These are phyloP conservation scores for Neonectria hederae DNA, from an alignment of 2,329 filamentous ascomycete species.

Conservation along the genomic window DNA sequence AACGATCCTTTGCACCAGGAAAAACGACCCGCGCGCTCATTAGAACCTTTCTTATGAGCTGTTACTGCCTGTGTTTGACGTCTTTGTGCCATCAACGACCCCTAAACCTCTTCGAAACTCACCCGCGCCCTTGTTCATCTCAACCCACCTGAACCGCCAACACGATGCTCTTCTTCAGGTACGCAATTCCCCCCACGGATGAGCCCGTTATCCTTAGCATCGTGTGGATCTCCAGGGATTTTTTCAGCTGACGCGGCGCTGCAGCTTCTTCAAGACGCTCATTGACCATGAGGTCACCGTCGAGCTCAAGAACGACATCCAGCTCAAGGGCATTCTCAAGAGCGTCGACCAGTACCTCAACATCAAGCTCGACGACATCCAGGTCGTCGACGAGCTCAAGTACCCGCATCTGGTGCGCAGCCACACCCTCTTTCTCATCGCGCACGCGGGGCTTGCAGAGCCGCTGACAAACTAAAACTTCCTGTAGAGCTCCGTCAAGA, in stretches of 20 bases:
- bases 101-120: background rate
- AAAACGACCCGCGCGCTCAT: conserved; percentile 13
- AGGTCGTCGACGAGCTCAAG: conserved; percentile 90
- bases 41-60: background rate
- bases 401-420: conserved; percentile 86
- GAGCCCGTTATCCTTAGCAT: background rate
- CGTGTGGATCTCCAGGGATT: background rate
- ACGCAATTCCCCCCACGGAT: conserved; percentile 10
- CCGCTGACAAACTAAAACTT: conserved; percentile 9
- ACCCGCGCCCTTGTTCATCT: conserved; percentile 4
- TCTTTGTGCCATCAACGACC: background rate
- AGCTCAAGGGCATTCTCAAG: conserved; percentile 94
- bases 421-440: background rate
- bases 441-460: background rate
- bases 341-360: conserved; percentile 99
- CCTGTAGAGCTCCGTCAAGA: conserved; percentile 79
- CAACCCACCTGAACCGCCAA: conserved; percentile 15
- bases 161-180: conserved; percentile 60
- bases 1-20: conserved; percentile 21
- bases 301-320: conserved; percentile 99
- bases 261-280: conserved; percentile 97
- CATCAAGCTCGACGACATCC: conserved; percentile 97
- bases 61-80: too few species aligned
- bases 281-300: conserved; percentile 97
- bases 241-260: background rate